These are phyloP conservation scores for Monosporascus sp. DNA, from an alignment of 2,329 filamentous ascomycete species.

Conservation along the genomic window DNA sequence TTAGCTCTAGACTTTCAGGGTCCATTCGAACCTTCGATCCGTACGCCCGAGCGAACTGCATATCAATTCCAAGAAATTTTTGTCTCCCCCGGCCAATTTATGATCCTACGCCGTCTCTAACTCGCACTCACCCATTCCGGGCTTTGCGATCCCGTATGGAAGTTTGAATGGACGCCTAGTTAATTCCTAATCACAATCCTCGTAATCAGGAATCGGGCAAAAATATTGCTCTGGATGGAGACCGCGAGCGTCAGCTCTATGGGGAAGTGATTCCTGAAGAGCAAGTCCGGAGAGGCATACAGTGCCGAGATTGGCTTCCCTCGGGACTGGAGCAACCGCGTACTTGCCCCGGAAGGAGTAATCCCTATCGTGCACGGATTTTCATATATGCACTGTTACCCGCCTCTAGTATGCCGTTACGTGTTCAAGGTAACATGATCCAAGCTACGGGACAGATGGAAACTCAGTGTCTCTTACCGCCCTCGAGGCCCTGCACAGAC, in stretches of 20 bases:
- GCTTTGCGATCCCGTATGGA: too few relatives aligned
- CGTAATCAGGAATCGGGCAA: background rate
- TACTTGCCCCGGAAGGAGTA: background rate
- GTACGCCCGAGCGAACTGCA: too few relatives aligned
- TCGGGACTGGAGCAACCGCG: background rate
- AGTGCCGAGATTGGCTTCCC: background rate
- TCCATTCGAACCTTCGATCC: too few relatives aligned
- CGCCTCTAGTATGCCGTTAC: background rate
- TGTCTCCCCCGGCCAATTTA: too few relatives aligned
- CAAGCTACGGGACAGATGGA: slow-evolving; percentile 29
- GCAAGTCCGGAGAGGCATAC: background rate
- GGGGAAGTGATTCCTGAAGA: background rate
- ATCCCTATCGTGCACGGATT: too few relatives aligned
- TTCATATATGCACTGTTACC: too few relatives aligned
- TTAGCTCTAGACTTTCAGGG: too few relatives aligned
- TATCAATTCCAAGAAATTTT: too few relatives aligned
- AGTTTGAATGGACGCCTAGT: too few relatives aligned
- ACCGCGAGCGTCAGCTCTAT: background rate
- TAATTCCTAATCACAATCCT: background rate
- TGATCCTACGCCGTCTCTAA: too few relatives aligned
- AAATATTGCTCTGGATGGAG: background rate
- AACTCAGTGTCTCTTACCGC: slow-evolving; percentile 32
- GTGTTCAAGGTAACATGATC: background rate
- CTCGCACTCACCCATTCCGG: too few relatives aligned
- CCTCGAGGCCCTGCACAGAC: slow-evolving; percentile 17